A percentile compares a stretch with the other conserved stretches of the same genome.
phyloP scores from a whole-genome alignment of 2,329 filamentous ascomycete species.

The Phoma sp. region DNA sequence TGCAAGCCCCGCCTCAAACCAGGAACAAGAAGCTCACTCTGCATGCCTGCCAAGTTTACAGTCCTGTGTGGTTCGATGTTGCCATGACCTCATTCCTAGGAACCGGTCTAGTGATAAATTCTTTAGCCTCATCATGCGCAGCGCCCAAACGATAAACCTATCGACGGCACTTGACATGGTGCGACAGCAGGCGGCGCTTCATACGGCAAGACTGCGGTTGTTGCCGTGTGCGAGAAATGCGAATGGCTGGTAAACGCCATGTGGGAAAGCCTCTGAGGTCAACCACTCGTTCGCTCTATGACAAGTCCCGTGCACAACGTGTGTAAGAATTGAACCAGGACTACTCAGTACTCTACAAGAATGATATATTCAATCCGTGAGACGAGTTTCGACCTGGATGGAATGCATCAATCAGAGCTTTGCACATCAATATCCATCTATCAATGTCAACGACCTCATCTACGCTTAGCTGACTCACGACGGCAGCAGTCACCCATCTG shows the following conservation, averaged over 20 bases:
- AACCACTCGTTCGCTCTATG: not conserved
- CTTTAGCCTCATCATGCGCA: not conserved
- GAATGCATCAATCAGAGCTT: too few species aligned
- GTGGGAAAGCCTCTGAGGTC: not conserved
- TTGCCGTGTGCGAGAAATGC: not conserved
- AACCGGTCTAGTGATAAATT: not conserved
- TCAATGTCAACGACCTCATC: too few species aligned
- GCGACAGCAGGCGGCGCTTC: slow-evolving; percentile 4
- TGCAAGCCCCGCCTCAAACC: not conserved
- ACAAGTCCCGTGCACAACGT: too few species aligned
- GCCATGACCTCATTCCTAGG: slow-evolving; percentile 10
- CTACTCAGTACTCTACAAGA: too few species aligned
- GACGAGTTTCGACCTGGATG: too few species aligned
- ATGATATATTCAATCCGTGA: too few species aligned
- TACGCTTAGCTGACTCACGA: too few species aligned
- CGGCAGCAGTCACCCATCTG: too few species aligned
- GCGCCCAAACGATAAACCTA: not conserved
- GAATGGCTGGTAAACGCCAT: slow-evolving; percentile 4
- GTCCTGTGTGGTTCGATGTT: not conserved
- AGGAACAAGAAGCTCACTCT: slow-evolving; percentile 11
- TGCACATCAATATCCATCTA: too few species aligned
- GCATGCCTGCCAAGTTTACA: slow-evolving; percentile 11
- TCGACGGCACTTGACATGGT: slow-evolving; percentile 6
- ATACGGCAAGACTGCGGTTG: not conserved
- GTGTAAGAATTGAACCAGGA: too few species aligned